phyloP scores from a whole-genome alignment of 1,284 basidiomycete species.

The Ganoderma sinense region DNA sequence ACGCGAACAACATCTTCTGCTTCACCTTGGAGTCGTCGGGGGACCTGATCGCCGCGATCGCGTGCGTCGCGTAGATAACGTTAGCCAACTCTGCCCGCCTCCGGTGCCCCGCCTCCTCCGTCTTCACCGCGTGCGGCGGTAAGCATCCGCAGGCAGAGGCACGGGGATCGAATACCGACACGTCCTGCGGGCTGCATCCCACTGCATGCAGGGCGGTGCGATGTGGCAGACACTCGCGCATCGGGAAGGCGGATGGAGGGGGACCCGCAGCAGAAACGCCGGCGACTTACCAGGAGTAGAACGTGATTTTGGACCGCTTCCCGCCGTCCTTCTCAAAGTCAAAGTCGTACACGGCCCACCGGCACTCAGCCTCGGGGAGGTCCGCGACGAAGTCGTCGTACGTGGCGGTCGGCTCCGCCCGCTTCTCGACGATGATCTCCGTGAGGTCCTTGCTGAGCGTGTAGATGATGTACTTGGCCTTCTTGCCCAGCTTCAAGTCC shows the following conservation, averaged over 20 bases:
- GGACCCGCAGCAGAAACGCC: not conserved
- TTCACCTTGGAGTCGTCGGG: slow-evolving; percentile 91
- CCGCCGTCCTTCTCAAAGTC: slow-evolving; percentile 86
- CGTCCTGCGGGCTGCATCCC: not conserved
- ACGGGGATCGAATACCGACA: not conserved
- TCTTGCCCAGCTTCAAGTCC: slow-evolving; percentile 86
- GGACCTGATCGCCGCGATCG: slow-evolving; percentile 62
- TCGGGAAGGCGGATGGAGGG: not conserved
- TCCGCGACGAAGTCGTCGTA: slow-evolving; percentile 85
- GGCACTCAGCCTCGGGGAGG: slow-evolving; percentile 81
- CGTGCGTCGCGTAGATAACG: slow-evolving; percentile 30
- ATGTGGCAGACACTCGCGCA: not conserved
- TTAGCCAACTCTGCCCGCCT: slow-evolving; percentile 20
- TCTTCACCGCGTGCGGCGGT: not conserved
- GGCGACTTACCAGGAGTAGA: slow-evolving; percentile 80
- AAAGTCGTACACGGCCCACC: slow-evolving; percentile 95
- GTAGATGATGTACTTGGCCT: slow-evolving; percentile 90
- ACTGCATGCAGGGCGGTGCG: not conserved
- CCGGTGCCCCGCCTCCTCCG: too few species aligned
- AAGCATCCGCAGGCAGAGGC: not conserved
- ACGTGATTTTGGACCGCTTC: slow-evolving; percentile 91
- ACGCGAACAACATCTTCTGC: slow-evolving; percentile 95
- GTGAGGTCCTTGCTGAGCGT: slow-evolving; percentile 69
- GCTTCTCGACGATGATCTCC: slow-evolving; percentile 83
- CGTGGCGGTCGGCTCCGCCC: slow-evolving; percentile 43